Evolutionary conservation across 192 early-diverging fungal genomes (phyloP).

Genomic region (Rhizophagus clarus): DNA sequence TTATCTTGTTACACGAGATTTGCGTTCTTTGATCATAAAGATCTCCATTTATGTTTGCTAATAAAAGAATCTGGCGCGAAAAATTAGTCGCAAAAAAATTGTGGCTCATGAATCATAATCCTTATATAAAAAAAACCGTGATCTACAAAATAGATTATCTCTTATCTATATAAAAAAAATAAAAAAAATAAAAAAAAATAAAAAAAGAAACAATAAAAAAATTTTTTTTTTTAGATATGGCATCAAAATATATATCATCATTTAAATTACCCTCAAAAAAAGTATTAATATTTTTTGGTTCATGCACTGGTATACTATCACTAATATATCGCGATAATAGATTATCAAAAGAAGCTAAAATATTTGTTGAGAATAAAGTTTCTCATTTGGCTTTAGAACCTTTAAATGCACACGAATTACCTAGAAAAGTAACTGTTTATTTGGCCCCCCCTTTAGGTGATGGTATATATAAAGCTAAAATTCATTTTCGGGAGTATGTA

Average conservation of each 20-base stretch:
- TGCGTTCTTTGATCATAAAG: not conserved
- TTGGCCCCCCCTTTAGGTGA: constrained; percentile 44
- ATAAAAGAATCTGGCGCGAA: no score
- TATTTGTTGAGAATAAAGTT: constrained; percentile 40
- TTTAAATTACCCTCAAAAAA: constrained; percentile 42
- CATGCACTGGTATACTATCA: constrained; percentile 34
- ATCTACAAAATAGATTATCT: not conserved
- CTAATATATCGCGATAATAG: constrained; percentile 43
- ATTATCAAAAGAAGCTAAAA: constrained; percentile 40
- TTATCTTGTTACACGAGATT: not conserved
- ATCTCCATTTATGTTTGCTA: no score
- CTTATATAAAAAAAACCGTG: no score
- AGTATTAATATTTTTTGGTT: constrained; percentile 43
- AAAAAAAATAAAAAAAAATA: not conserved
- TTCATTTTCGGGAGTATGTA: constrained; percentile 46
- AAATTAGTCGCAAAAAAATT: no score
- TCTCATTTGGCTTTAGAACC: constrained; percentile 40
- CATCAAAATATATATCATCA: not conserved
- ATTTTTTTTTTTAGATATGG: not conserved
- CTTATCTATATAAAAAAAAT: not conserved
- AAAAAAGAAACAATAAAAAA: not conserved
- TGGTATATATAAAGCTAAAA: constrained; percentile 47
- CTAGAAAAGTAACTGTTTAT: constrained; percentile 47
- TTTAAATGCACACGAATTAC: constrained; percentile 44
- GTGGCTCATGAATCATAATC: no score